phyloP scores from a whole-genome alignment of 108 stramenopile species.

The Nitzschia putrida region DNA sequence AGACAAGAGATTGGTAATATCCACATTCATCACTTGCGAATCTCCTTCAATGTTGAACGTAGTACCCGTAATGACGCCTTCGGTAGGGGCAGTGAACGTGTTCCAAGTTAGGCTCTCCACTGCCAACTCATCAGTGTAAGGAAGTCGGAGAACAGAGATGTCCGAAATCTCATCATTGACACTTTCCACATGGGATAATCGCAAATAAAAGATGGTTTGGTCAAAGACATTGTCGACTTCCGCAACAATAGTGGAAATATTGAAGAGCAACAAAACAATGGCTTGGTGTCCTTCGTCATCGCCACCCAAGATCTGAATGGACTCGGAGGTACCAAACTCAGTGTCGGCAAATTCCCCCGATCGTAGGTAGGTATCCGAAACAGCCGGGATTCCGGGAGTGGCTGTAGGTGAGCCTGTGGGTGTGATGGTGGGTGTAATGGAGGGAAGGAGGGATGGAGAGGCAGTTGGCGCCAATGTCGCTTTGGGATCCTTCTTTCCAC shows the following conservation, averaged over 20 bases:
- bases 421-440: not conserved
- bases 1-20: not conserved
- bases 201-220: not conserved
- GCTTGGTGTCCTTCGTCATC: not conserved
- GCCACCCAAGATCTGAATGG: not conserved
- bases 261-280: not conserved
- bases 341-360: not conserved
- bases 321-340: not conserved
- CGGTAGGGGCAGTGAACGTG: not conserved
- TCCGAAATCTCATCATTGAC: not conserved
- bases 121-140: not conserved
- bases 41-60: not conserved
- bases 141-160: not conserved
- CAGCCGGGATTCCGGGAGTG: not conserved
- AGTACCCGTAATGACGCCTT: not conserved
- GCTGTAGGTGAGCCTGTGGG: not conserved
- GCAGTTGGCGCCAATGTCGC: not conserved
- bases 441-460: not conserved
- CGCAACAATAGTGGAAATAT: not conserved
- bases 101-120: conserved; percentile 1
- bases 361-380: not conserved
- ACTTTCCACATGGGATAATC: not conserved
- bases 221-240: not conserved
- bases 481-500: not conserved
- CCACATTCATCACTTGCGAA: not conserved